Percentiles rank a stretch among this genome's conserved stretches.
phyloP scores from a whole-genome alignment of 2,329 filamentous ascomycete species.

The Claviceps paspali region DNA sequence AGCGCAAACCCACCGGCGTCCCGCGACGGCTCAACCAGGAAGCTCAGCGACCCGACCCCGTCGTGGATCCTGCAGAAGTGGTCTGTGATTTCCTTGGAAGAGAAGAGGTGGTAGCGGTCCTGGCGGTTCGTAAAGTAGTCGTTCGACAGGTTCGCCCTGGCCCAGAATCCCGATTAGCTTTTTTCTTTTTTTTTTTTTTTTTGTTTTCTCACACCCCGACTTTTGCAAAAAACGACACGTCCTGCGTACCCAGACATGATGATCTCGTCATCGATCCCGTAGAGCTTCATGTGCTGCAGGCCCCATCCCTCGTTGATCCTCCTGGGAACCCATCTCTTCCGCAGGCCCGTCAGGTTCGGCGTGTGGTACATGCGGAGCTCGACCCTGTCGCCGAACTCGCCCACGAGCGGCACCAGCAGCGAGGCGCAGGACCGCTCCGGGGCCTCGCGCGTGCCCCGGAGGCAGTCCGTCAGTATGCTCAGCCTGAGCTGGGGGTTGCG shows the following conservation, averaged over 20 bases:
- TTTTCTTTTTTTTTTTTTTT: too few relatives aligned
- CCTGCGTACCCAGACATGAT: conserved; percentile 65
- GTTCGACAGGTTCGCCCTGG: conserved; percentile 65
- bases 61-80: conserved; percentile 70
- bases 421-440: conserved; percentile 79
- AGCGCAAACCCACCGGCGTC: conserved; percentile 42
- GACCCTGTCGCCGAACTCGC: conserved; percentile 76
- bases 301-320: conserved; percentile 98
- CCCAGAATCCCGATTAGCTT: neutral
- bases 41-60: conserved; percentile 67
- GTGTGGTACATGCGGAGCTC: conserved; percentile 98
- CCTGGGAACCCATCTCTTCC: conserved; percentile 70
- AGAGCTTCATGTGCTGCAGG: conserved; percentile 97
- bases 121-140: conserved; percentile 97
- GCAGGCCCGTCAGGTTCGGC: conserved; percentile 76
- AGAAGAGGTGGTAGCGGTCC: conserved; percentile 87
- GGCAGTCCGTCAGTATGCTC: conserved; percentile 79
- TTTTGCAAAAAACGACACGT: neutral
- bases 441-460: conserved; percentile 82
- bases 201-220: too few relatives aligned
- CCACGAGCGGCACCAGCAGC: conserved; percentile 66
- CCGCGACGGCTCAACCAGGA: conserved; percentile 51
- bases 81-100: conserved; percentile 60
- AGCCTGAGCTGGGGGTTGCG: conserved; percentile 63
- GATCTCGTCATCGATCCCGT: conserved; percentile 88